phyloP scores from a whole-genome alignment of 805 yeast species.

The Myxozyma udenii region DNA sequence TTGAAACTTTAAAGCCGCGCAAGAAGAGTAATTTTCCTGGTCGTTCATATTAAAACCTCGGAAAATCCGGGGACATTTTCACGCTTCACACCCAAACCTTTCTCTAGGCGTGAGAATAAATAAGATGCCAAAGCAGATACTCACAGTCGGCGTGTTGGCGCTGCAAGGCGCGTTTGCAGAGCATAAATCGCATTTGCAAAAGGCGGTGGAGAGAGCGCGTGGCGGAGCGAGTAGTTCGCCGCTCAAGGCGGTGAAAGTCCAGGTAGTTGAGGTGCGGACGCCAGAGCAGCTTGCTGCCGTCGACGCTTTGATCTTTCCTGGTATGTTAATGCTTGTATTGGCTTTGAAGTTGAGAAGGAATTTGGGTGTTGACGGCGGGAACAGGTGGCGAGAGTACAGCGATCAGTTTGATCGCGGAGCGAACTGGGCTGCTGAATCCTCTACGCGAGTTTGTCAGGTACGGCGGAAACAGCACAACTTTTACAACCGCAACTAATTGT shows the following conservation, averaged over 20 bases:
- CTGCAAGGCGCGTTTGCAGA: slow-evolving; percentile 78
- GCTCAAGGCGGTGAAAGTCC: slow-evolving; percentile 30
- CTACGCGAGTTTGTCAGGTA: slow-evolving; percentile 50
- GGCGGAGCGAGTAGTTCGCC: slow-evolving; percentile 21
- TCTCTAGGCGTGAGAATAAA: no score
- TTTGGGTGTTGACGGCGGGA: neutral
- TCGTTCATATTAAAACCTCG: no score
- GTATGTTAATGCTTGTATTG: slow-evolving; percentile 33
- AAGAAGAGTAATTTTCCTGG: no score
- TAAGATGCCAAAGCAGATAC: slow-evolving; percentile 7
- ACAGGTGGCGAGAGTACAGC: slow-evolving; percentile 63
- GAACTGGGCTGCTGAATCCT: slow-evolving; percentile 57
- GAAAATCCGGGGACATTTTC: no score
- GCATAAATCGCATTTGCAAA: slow-evolving; percentile 53
- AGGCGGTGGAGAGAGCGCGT: slow-evolving; percentile 34
- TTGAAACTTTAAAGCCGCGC: no score
- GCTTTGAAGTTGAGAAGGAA: neutral
- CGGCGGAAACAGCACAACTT: neutral
- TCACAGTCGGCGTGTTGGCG: slow-evolving; percentile 64
- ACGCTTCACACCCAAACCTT: no score
- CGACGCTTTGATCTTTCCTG: slow-evolving; percentile 65
- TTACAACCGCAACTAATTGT: neutral
- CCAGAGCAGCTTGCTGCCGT: slow-evolving; percentile 49
- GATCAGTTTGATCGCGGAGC: slow-evolving; percentile 66
- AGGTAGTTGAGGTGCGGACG: slow-evolving; percentile 51